A percentile compares a stretch with the other conserved stretches of the same genome.
Conservation (phyloP, 805 yeast species). For the Saitoella complicata region DNA sequence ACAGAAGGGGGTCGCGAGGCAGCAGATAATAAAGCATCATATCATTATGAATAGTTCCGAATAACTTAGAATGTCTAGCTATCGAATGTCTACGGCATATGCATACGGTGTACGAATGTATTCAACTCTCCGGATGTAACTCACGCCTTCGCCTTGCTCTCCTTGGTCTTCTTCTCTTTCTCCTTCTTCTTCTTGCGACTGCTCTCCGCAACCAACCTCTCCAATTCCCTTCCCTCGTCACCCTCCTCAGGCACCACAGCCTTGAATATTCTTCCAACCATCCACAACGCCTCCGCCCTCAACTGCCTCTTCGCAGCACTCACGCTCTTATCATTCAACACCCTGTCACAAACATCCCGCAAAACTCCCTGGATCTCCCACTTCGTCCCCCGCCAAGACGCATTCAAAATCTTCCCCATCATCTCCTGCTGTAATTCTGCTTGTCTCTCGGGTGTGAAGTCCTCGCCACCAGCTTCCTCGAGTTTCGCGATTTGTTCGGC, state of each 20-base stretch:
- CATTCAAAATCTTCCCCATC: conserved; percentile 78
- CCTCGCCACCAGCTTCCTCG: conserved; percentile 43
- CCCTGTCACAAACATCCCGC: conserved; percentile 66
- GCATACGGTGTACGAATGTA: no score
- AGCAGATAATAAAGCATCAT: no score
- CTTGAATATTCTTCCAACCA: conserved; percentile 55
- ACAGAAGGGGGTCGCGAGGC: no score
- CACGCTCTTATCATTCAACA: conserved; percentile 53
- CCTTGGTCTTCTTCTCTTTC: conserved; percentile 20
- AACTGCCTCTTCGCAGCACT: conserved; percentile 43
- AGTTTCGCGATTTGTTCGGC: conserved; percentile 60
- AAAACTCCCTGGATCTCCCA: conserved; percentile 69
- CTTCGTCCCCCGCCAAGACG: conserved; percentile 90
- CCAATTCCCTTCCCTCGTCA: conserved; percentile 80
- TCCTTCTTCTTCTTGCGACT: conserved; percentile 41
- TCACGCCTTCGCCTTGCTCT: no score
- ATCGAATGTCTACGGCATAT: no score
- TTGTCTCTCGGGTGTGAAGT: conserved; percentile 40
- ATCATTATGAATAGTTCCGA: no score
- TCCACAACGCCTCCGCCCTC: conserved; percentile 64
- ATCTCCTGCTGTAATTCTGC: conserved; percentile 68
- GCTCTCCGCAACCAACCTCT: conserved; percentile 82
- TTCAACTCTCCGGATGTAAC: no score
- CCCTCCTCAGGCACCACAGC: conserved; percentile 58
- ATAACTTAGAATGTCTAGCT: no score